phyloP scores from a whole-genome alignment of 495 filamentous ascomycete species.

The Podospora pseudoanserina region DNA sequence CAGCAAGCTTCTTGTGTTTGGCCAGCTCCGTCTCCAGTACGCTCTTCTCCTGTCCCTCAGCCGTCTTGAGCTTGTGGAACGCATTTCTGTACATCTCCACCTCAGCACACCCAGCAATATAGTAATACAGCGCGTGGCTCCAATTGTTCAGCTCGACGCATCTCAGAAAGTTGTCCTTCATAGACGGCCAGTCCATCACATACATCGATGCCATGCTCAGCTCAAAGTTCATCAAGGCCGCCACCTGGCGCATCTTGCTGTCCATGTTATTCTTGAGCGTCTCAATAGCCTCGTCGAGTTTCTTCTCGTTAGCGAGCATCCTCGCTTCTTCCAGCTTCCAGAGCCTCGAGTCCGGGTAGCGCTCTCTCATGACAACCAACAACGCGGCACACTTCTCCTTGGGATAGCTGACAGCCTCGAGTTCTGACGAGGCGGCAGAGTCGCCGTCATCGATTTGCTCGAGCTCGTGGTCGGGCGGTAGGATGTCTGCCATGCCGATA shows the following conservation, averaged over 20 bases:
- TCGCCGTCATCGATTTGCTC: conserved; percentile 39
- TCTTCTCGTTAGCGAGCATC: conserved; percentile 63
- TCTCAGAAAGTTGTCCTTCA: conserved; percentile 68
- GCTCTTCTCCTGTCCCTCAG: conserved; percentile 37
- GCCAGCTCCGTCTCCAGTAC: conserved; percentile 30
- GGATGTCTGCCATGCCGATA: conserved; percentile 81
- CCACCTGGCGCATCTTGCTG: conserved; percentile 80
- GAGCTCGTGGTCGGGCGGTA: conserved; percentile 57
- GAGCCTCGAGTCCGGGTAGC: conserved; percentile 77
- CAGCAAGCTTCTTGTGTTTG: conserved; percentile 56
- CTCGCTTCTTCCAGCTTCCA: conserved; percentile 91
- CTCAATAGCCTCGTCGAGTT: conserved; percentile 64
- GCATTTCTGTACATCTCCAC: conserved; percentile 72
- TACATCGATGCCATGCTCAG: conserved; percentile 76
- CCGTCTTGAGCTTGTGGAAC: conserved; percentile 50
- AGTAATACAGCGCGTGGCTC: conserved; percentile 87
- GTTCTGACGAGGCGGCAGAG: conserved; percentile 19
- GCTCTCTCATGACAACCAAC: conserved; percentile 65
- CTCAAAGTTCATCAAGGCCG: conserved; percentile 79
- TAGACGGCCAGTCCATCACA: conserved; percentile 65
- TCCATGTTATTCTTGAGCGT: conserved; percentile 55
- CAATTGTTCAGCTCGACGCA: conserved; percentile 86
- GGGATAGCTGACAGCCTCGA: conserved; percentile 65
- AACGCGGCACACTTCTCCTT: conserved; percentile 64
- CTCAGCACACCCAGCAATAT: conserved; percentile 74